Percentiles rank a stretch among this genome's conserved stretches.
Evolutionary conservation across 805 yeast species (phyloP).

Genomic region (Ogataea zsoltii): DNA sequence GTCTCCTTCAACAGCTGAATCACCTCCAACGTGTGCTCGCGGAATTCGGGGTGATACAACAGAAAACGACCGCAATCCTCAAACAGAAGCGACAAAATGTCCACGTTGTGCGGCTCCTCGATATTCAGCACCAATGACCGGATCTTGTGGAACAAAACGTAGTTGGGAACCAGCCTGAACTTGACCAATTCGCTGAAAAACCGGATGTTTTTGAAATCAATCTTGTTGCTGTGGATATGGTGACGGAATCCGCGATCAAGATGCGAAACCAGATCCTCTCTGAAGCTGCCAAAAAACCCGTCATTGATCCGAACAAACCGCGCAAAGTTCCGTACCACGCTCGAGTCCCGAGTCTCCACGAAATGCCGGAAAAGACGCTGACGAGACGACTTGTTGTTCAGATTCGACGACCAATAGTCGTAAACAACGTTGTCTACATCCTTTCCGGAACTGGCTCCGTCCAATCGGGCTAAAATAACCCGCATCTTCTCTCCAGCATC

Average conservation of each 20-base stretch:
- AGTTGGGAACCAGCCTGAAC: constrained; percentile 71
- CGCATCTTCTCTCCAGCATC: constrained; percentile 18
- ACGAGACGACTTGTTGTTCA: constrained; percentile 74
- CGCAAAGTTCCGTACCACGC: constrained; percentile 52
- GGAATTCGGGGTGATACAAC: constrained; percentile 55
- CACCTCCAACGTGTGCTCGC: constrained; percentile 62
- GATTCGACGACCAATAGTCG: constrained; percentile 47
- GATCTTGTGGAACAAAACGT: constrained; percentile 71
- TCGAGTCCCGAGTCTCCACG: constrained; percentile 46
- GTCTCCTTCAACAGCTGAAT: constrained; percentile 53
- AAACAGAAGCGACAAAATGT: constrained; percentile 65
- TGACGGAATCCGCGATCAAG: constrained; percentile 62
- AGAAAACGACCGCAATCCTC: constrained; percentile 73
- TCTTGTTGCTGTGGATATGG: constrained; percentile 52
- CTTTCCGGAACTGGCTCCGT: constrained; percentile 43
- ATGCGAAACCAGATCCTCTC: constrained; percentile 50
- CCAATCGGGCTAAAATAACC: constrained; percentile 19
- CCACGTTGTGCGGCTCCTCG: constrained; percentile 60
- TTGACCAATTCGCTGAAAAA: constrained; percentile 77
- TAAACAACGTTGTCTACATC: constrained; percentile 51
- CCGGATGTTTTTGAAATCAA: constrained; percentile 57
- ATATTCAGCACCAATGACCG: constrained; percentile 55
- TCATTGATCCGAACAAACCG: constrained; percentile 69
- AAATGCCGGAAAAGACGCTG: constrained; percentile 60
- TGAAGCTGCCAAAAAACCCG: constrained; percentile 48